Base-by-base conservation (phyloP, 2,329 filamentous ascomycete species). In the Aspergillus tamarii region DNA sequence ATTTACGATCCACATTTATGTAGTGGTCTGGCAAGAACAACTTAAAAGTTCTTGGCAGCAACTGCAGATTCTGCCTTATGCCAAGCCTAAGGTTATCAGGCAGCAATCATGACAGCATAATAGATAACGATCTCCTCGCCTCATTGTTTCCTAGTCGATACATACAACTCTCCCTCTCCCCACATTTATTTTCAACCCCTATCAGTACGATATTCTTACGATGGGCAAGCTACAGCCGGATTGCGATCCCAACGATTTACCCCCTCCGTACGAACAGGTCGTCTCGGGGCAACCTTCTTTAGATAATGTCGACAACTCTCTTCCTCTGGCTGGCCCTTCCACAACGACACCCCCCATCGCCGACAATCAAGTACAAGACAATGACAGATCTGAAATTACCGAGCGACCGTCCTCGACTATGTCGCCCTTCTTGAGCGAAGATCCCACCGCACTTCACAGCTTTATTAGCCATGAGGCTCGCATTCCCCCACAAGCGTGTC, bases 401-500 rank as follows among this genome's bases (percentile, higher is more conserved):
- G 28, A 52, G 48, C 48, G 52, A 41, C 32, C 52, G 30, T 34
- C 60, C 2, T 59, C 61, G 1, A 65, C 62, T 1, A 55, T 69
- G 23, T 46, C 63, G 1, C 64, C 68, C 0, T 43, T 23, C 6
- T 55, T 68, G 43, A 68, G 65, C 57, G 11, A 52, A 14, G 59
- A 66, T 32, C 26, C 63, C 8, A 28, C 36, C 10, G 34, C 57
- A 5, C 79, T 88, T 23, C 77, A 84, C 62, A 63, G 72, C 14
- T 81, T 85, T 66, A 75, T 88, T 52, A 45, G 26, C 21, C 65
- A 69, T 69, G 30, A 70, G 69, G 32, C 72, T 19, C 55, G 57
- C 21, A 55, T 79, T 11, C 86, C 87, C 5, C 86, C 87, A 0
- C 81, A 85, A n/a, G 83, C 84, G 0, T 82, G 78, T 58, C 79